These are phyloP conservation scores for Lupinus albus DNA, from an alignment of 306 rosid species.

Conservation along the genomic window DNA sequence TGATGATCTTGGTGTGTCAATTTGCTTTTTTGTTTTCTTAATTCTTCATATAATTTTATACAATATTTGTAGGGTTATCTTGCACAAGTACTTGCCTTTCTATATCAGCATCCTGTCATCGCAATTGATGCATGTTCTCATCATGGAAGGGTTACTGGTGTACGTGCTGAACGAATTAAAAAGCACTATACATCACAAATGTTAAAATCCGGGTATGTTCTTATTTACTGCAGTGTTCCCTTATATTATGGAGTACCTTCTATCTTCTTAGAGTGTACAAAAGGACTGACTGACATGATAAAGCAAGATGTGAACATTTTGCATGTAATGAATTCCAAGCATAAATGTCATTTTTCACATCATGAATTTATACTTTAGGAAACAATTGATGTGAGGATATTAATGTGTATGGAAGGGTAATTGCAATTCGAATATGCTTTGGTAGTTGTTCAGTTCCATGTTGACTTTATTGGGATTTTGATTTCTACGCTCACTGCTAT, in stretches of 20 bases:
- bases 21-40: slow-evolving; percentile 10
- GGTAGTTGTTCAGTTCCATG: slow-evolving; percentile 30
- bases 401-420: neutral
- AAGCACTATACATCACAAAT: slow-evolving; percentile 70
- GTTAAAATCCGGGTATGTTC: slow-evolving; percentile 70
- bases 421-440: slow-evolving; percentile 18
- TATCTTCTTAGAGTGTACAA: slow-evolving; percentile 28
- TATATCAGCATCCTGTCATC: slow-evolving; percentile 72
- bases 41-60: slow-evolving; percentile 8
- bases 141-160: slow-evolving; percentile 79
- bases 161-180: slow-evolving; percentile 76
- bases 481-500: neutral
- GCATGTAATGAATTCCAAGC: slow-evolving; percentile 25
- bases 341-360: slow-evolving; percentile 9
- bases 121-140: slow-evolving; percentile 93
- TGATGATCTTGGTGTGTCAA: slow-evolving; percentile 17
- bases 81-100: slow-evolving; percentile 87
- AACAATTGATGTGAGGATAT: slow-evolving; percentile 1
- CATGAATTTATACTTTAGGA: slow-evolving; percentile 27
- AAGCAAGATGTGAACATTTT: slow-evolving; percentile 29
- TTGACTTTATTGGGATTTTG: slow-evolving; percentile 23
- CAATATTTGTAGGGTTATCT: slow-evolving; percentile 77
- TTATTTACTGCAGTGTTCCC: slow-evolving; percentile 26
- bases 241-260: slow-evolving; percentile 26
- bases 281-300: slow-evolving; percentile 4